These are phyloP conservation scores for Meyerozyma elateridarum DNA, from an alignment of 1,139 yeast genomes.

Conservation along the genomic window DNA sequence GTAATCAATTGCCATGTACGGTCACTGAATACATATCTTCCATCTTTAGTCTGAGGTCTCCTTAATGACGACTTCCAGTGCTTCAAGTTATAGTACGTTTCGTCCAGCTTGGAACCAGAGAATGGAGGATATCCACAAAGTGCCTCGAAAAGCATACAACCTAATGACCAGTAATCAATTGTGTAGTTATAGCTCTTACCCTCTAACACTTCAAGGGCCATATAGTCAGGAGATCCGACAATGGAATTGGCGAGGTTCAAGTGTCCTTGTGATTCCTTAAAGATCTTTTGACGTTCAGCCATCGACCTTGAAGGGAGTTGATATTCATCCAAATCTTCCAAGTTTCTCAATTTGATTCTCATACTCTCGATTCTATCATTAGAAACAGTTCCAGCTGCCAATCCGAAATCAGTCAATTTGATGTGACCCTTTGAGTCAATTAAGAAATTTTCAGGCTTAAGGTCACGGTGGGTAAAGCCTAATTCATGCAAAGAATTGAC, in stretches of 20 bases:
- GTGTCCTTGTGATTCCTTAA: conserved; percentile 63
- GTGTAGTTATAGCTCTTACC: conserved; percentile 93
- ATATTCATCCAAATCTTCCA: conserved; percentile 63
- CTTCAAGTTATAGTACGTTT: conserved; percentile 89
- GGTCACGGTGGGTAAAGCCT: conserved; percentile 95
- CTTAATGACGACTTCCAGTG: conserved; percentile 87
- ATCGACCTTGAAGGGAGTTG: conserved; percentile 74
- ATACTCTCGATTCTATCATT: conserved; percentile 91
- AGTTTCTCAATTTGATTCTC: conserved; percentile 79
- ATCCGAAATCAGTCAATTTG: conserved; percentile 93
- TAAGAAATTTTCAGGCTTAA: conserved; percentile 94
- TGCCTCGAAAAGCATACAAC: conserved; percentile 91
- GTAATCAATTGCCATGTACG: conserved; percentile 92
- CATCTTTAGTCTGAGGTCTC: conserved; percentile 90
- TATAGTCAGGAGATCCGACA: conserved; percentile 97
- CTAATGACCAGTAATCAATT: conserved; percentile 97
- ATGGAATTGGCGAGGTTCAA: conserved; percentile 85
- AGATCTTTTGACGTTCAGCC: conserved; percentile 80
- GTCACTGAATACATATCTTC: conserved; percentile 88
- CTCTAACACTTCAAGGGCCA: conserved; percentile 96
- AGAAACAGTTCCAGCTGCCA: conserved; percentile 95
- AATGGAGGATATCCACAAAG: conserved; percentile 96
- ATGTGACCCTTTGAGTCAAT: conserved; percentile 95
- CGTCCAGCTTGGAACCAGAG: conserved; percentile 89
- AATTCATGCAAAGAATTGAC: conserved; percentile 90